These are phyloP conservation scores for Hericium alpestre DNA, from an alignment of 768 basidiomycete species.

Conservation along the genomic window DNA sequence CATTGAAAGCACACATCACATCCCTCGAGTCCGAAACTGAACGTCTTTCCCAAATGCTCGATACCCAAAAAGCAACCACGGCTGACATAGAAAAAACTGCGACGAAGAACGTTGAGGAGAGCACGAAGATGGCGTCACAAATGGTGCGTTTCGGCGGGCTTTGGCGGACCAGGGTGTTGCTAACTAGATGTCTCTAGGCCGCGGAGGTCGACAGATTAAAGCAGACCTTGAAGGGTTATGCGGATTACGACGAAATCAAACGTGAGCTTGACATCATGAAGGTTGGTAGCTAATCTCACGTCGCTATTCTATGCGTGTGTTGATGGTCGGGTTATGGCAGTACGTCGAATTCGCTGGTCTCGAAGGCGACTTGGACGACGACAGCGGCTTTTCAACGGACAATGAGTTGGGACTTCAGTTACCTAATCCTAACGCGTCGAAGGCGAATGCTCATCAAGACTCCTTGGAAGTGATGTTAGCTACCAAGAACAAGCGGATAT, in stretches of 20 bases:
- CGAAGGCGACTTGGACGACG: constrained; percentile 63
- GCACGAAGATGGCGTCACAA: constrained; percentile 47
- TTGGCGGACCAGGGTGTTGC: neutral
- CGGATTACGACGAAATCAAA: constrained; percentile 95
- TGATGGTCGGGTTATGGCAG: constrained; percentile 29
- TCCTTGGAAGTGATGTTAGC: constrained; percentile 87
- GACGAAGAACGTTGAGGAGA: constrained; percentile 49
- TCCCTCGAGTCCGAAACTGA: constrained; percentile 72
- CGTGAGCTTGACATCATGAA: constrained; percentile 98
- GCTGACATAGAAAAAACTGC: constrained; percentile 36
- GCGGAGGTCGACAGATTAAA: constrained; percentile 62
- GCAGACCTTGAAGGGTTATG: constrained; percentile 57
- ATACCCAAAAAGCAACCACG: constrained; percentile 43
- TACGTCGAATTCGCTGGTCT: constrained; percentile 93
- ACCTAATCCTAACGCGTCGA: constrained; percentile 84
- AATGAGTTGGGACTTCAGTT: constrained; percentile 49
- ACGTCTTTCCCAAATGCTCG: constrained; percentile 54
- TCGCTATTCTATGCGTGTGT: neutral
- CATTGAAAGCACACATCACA: constrained; percentile 61
- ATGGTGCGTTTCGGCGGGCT: constrained; percentile 26
- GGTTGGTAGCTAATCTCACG: constrained; percentile 31
- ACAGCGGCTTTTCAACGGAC: constrained; percentile 23
- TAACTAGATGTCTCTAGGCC: constrained; percentile 23
- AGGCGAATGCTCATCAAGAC: constrained; percentile 64
- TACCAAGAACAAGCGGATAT: constrained; percentile 84